Base-by-base conservation (phyloP, 352 stramenopile species). In the Pythium insidiosum region DNA sequence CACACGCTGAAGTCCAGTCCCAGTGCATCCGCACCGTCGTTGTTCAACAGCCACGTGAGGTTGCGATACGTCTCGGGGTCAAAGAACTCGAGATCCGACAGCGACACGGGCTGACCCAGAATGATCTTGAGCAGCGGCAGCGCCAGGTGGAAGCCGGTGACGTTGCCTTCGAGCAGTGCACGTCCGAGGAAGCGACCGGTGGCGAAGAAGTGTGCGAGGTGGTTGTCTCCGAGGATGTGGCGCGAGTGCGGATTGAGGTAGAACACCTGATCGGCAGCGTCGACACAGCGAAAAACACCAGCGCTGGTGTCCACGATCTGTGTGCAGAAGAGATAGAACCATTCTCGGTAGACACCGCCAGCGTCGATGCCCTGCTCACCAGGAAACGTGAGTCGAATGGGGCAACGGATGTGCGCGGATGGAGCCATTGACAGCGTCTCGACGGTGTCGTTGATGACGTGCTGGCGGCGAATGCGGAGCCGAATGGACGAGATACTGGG, bases 301-400 rank as follows among this genome's bases (percentile, higher is more conserved):
- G 58, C 63, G 35, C 38, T 58, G 11, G 69, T 50, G 7, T 78
- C 53, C 7, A 84, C 40, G 25, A 82, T 68, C 40, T 63, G 62
- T 4, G 40, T 41, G 28, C 65, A 58, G 12, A 82, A 63, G 19
- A 93, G 56, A 1, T 47, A 54, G 37, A 91, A 88, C 83, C 83
- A 94, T 47, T 93, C 83, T 15, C 83, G 68, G 29, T 81, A 69
- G 18, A 94, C 51, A 1, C 83, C 83, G 0, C 83, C 83, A 4
- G 81, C 80, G 50, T 94, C 83, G 21, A 92, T 55, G 5, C 76
- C 79, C 2, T 69, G 72, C 33, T 94, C 82, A 42, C 75, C 75
- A 11, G 70, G 39, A 40, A 94, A 89, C 21, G 74, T 61, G 13
- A 89, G 63, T 15, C 76, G 65, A 24, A 82, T 36, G 37, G 72